Percentiles rank a stretch among this genome's conserved stretches.
These are phyloP conservation scores for Psilocybe tampanensis DNA, from an alignment of 768 basidiomycete genomes.

Conservation along the genomic window DNA sequence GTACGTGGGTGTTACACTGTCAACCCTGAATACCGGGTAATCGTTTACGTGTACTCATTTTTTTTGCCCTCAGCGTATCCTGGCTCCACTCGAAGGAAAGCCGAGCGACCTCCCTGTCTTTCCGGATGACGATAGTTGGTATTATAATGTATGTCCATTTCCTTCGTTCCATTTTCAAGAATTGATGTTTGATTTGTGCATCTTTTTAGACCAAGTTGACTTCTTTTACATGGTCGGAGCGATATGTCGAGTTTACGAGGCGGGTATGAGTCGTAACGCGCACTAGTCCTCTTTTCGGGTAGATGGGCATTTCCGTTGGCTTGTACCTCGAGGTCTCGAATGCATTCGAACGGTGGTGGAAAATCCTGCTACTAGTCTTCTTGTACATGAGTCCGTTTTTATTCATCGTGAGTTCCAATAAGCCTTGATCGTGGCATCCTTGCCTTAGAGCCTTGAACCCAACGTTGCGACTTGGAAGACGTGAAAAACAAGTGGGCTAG, in stretches of 20 bases:
- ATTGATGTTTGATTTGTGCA: neutral
- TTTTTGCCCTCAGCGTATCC: constrained; percentile 30
- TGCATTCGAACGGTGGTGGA: too few relatives aligned
- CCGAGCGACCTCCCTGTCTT: constrained; percentile 34
- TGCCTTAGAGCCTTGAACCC: too few relatives aligned
- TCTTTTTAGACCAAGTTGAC: neutral
- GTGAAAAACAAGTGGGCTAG: too few relatives aligned
- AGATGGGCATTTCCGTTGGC: too few relatives aligned
- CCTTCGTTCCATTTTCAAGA: neutral
- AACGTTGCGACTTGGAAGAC: too few relatives aligned
- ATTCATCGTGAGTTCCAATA: too few relatives aligned
- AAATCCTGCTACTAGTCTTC: too few relatives aligned
- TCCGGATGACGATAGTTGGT: constrained; percentile 14
- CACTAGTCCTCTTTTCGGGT: too few relatives aligned
- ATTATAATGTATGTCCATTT: constrained; percentile 19
- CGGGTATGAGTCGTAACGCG: too few relatives aligned
- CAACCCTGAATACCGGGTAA: neutral
- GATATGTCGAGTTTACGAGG: constrained; percentile 21
- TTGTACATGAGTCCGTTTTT: too few relatives aligned
- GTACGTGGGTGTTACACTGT: constrained; percentile 33
- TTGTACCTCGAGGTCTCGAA: too few relatives aligned
- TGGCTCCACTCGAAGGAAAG: constrained; percentile 26
- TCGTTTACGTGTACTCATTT: neutral
- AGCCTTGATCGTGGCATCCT: too few relatives aligned
- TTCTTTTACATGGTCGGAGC: constrained; percentile 14